These are phyloP conservation scores for Trichocladium uniseriatum DNA, from an alignment of 495 filamentous ascomycete species.

Conservation along the genomic window DNA sequence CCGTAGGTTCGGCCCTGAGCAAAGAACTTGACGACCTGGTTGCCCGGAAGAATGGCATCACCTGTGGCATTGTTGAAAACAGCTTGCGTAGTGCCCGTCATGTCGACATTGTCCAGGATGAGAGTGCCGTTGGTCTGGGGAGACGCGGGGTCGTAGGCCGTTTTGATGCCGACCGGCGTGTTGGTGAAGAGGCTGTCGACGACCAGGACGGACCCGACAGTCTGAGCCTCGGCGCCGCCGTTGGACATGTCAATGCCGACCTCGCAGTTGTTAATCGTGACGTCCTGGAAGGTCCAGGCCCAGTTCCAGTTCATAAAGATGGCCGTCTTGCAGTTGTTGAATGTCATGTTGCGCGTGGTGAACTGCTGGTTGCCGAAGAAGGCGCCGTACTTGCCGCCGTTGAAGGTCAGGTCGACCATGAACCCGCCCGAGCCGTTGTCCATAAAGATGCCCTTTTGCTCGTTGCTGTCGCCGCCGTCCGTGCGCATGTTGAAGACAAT, in stretches of 20 bases:
- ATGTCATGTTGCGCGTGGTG: conserved; percentile 81
- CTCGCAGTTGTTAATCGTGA: conserved; percentile 59
- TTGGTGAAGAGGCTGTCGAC: conserved; percentile 70
- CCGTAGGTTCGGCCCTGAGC: conserved; percentile 66
- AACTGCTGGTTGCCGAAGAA: conserved; percentile 95
- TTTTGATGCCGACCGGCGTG: conserved; percentile 63
- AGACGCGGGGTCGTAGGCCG: conserved; percentile 55
- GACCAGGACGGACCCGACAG: conserved; percentile 71
- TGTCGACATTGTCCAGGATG: conserved; percentile 79
- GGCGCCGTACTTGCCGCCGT: conserved; percentile 74
- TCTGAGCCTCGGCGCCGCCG: conserved; percentile 47
- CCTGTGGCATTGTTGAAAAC: conserved; percentile 49
- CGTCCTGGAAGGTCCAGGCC: conserved; percentile 78
- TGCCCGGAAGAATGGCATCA: conserved; percentile 57
- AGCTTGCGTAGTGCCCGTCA: conserved; percentile 45
- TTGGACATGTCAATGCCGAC: conserved; percentile 57
- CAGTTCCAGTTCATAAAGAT: conserved; percentile 95
- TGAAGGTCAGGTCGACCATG: conserved; percentile 80
- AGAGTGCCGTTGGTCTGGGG: conserved; percentile 65
- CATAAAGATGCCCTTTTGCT: conserved; percentile 91
- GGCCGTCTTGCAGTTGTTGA: conserved; percentile 82
- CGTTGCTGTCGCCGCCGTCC: conserved; percentile 57
- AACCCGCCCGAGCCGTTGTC: conserved; percentile 90
- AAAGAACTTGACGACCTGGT: conserved; percentile 59
- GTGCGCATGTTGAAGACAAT: conserved; percentile 81